Evolutionary conservation across 1,139 yeast species (phyloP), one percentile per base, ranked within the genome.

Genomic region (Yamadazyma conglobata): DNA sequence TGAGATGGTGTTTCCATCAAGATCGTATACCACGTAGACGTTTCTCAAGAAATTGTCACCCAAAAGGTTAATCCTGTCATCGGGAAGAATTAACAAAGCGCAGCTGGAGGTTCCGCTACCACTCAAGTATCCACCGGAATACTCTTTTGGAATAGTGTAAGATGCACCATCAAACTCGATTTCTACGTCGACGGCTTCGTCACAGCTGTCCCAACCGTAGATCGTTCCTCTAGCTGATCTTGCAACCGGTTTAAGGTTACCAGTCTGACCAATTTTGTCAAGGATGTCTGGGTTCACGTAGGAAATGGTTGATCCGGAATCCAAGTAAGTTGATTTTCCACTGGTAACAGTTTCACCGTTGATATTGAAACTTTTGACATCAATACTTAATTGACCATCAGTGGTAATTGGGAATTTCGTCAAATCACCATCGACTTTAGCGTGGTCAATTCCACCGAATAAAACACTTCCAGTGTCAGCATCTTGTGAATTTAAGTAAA

Each of bases 11-110:
- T 61, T 56, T 38, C 71, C 73, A 22, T 82, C 88, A 41, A 85
- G 60, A 54, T 88, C 88, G 46, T 74, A 86, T 26, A 86, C 95
- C 33, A 77, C 72, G 51, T 87, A 87, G 10, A 83, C 88, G 30
- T 75, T 65, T 39, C 86, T 70, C 48, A 88, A 60, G 57, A 86
- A 77, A 17, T 78, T 71, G 54, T 85, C 95, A 30, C 96, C 96
- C 11, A 86, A 51, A 30, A 61, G 48, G 29, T 55, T 42, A 38
- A 42, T 53, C 5, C 18, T 19, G 10, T 10, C 10, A 20, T 31
- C 24, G 16, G 30, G 30, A 15, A 30, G 18, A 11, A 40, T 20
- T 8, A 14, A 23, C 12, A 38, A 22, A 20, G 29, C 34, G 27
- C 35, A 28, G 17, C 30, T 35, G 10, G 29, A 19, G 19, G 30